Evolutionary conservation across 2,329 filamentous ascomycete species (phyloP), one percentile per base, ranked within the genome.

Genomic region (Clathrospora elynae): DNA sequence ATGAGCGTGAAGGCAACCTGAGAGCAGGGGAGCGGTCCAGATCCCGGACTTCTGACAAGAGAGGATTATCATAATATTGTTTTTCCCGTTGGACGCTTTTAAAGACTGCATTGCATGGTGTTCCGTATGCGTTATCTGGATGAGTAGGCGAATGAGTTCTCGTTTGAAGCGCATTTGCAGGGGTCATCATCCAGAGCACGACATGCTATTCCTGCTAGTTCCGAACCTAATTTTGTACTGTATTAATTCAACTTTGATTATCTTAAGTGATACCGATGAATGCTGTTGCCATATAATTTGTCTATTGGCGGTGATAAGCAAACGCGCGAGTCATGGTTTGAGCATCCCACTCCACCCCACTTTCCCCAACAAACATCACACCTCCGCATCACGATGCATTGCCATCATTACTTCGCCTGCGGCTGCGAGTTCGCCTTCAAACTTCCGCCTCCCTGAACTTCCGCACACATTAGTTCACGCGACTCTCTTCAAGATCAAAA

Each of bases 341-440:
- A 36, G 16, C 53, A 65, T 66, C 62, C 61, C 60, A 65, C 62
- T 63, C 59, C 62, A 62, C 64, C 64, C 64, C 64, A 64, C 62
- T 63, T 64, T 49, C 55, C 46, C 53, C 54, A 44, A 45, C 35
- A 35, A 44, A 35, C 52, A 50, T 47, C 36, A 49, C 35, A 26
- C 39, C 33, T 43, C 34, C 19, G 45, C 37, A 46, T 46, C 37
- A 53, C 33, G 18, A 53, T 42, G 45, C 31, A 24, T 20, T 12
- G 17, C 23, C 25, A 6, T 9, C 13, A 11, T 24, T 11, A 17
- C 28, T 24, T 13, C 29, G 16, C 20, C 7, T 10, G 2, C n/a
- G 2, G n/a, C n/a, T 29, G 8, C 25, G 3, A 13, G 6, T 13
- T 25, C 6, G 10, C 5, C 7, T 9, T 1, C n/a, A 24, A 22